Evolutionary conservation across 495 filamentous ascomycete genomes (phyloP), one percentile per base, ranked within the genome.

Genomic region (Xylaria castorea): DNA sequence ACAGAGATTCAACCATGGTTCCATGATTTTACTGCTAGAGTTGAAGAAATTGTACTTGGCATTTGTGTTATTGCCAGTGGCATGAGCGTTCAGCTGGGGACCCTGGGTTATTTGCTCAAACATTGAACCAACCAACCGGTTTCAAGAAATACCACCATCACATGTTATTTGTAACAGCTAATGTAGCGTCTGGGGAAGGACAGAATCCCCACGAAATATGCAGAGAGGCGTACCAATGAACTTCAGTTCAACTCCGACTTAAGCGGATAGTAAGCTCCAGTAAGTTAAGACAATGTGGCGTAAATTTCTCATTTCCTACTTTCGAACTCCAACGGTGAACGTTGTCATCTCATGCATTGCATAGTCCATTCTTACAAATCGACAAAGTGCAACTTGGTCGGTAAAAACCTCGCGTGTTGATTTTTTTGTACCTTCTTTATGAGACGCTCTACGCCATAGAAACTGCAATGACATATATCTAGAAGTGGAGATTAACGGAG

Each of bases 301-400:
- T 68, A 57, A 38, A 9, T 36, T 40, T 38, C 18, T 44, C 11
- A 32, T 68, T 18, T 38, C 32, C 22, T 38, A n/a, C 3, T 30
- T 22, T 55, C 32, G 8, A 67, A 25, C 27, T 40, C 27, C 32
- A 42, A 42, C 22, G 20, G 12, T 42, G 20, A 68, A 36, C n/a
- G 22, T 57, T 51, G 50, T n/a, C 20, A 68, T 68, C 66, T 68
- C 66, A 16, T 30, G 64, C 64, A 67, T 67, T 67, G 64, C 30
- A 67, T 46, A 16, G 25, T 25, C 30, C 12, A 25, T 27, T 20
- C 5, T 20, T 67, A 36, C 20, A 53, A 51, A 38, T 27, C 1
- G 0, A 32, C 1, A 8, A 27, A 44, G 30, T 57, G 34, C 12
- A 27, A 5, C 27, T 57, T 68, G 48, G 66, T n/a, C 8, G 36